Evolutionary conservation across 2,329 filamentous ascomycete genomes (phyloP).

Genomic region (Hypoxylon sp.): DNA sequence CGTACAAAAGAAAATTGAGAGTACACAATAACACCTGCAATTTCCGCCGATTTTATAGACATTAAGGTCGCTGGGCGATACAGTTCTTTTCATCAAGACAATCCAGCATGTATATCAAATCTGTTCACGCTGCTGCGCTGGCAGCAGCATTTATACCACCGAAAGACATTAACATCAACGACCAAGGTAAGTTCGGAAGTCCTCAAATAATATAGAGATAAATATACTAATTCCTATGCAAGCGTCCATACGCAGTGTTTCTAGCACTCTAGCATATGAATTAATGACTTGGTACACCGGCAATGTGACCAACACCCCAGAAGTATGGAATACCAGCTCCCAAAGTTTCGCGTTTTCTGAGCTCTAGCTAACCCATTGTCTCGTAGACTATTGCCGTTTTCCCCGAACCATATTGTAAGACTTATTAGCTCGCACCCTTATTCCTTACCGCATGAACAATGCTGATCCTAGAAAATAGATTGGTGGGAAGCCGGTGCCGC

Average conservation of each 20-base stretch:
- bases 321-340: constrained; percentile 52
- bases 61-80: constrained; percentile 39
- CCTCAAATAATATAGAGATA: background rate
- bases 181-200: constrained; percentile 42
- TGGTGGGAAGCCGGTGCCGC: constrained; percentile 77
- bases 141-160: constrained; percentile 54
- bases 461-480: constrained; percentile 54
- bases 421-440: constrained; percentile 55
- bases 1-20: constrained; percentile 27
- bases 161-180: constrained; percentile 58
- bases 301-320: constrained; percentile 67
- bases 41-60: constrained; percentile 31
- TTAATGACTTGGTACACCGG: constrained; percentile 76
- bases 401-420: constrained; percentile 71
- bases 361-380: constrained; percentile 26
- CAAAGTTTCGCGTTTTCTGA: background rate
- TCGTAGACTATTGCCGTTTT: constrained; percentile 71
- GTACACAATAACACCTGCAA: constrained; percentile 30
- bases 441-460: constrained; percentile 44
- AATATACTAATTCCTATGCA: constrained; percentile 53
- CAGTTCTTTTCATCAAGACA: constrained; percentile 16
- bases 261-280: constrained; percentile 72
- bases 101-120: constrained; percentile 52
- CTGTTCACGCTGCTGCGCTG: constrained; percentile 48
- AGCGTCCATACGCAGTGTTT: constrained; percentile 73